Conservation (phyloP, 2,329 filamentous ascomycete species). For the Cyanodermella asteris region DNA sequence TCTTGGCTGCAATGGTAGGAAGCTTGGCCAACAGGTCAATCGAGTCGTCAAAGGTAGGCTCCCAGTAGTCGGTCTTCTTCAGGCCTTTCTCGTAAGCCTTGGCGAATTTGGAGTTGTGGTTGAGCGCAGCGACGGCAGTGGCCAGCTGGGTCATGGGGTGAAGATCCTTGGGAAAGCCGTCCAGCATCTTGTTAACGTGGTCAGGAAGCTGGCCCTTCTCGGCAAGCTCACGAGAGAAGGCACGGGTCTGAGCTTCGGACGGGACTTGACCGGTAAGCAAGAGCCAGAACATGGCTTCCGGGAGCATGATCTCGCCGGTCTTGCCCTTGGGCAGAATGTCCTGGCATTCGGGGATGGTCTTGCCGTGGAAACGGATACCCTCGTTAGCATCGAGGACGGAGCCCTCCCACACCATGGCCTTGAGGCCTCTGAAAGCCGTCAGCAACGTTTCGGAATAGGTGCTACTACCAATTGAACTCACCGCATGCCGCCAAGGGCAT, state of each 20-base stretch:
- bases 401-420: conserved; percentile 97
- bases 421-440: conserved; percentile 42
- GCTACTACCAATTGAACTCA: conserved; percentile 13
- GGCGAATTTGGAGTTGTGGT: conserved; percentile 83
- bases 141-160: conserved; percentile 98
- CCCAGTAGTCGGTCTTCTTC: conserved; percentile 96
- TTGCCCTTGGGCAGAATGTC: conserved; percentile 79
- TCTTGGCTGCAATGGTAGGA: conserved; percentile 87
- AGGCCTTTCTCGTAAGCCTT: conserved; percentile 79
- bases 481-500: conserved; percentile 89
- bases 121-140: conserved; percentile 85
- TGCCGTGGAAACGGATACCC: conserved; percentile 93
- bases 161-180: conserved; percentile 68
- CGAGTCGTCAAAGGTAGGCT: conserved; percentile 87
- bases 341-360: conserved; percentile 96
- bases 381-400: conserved; percentile 92
- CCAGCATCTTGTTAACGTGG: conserved; percentile 72
- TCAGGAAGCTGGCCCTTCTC: conserved; percentile 63
- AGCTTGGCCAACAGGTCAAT: conserved; percentile 91
- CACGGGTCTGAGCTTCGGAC: conserved; percentile 57
- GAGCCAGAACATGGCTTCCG: conserved; percentile 99
- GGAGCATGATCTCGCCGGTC: conserved; percentile 86
- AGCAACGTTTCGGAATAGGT: conserved; percentile 1
- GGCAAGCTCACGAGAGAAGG: conserved; percentile 66
- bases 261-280: conserved; percentile 85